These are phyloP conservation scores for Cladorrhinum sp. DNA, from an alignment of 2,329 filamentous ascomycete genomes.

Conservation along the genomic window DNA sequence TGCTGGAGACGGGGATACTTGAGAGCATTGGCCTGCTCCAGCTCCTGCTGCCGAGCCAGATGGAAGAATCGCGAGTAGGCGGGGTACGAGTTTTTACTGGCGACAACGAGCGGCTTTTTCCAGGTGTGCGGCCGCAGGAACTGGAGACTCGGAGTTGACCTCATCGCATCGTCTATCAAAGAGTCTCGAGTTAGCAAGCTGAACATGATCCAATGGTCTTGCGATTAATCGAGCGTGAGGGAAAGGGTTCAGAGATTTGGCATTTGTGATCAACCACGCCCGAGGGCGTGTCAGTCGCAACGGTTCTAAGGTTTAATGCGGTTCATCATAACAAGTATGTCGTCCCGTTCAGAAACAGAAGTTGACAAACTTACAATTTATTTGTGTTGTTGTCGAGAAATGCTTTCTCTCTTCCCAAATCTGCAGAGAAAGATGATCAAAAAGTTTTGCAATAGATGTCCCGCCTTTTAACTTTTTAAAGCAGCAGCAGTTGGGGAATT, in stretches of 20 bases:
- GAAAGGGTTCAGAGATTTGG: slow-evolving; percentile 44
- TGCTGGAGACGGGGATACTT: slow-evolving; percentile 53
- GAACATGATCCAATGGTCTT: not conserved
- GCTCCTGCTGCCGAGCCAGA: slow-evolving; percentile 42
- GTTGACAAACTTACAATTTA: slow-evolving; percentile 21
- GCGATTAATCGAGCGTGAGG: not conserved
- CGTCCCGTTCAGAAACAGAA: not conserved
- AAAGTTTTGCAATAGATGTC: not conserved
- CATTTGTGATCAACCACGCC: slow-evolving; percentile 52
- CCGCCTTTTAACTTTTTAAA: not conserved
- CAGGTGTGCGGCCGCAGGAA: slow-evolving; percentile 57
- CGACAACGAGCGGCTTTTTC: slow-evolving; percentile 30
- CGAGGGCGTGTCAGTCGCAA: slow-evolving; percentile 53
- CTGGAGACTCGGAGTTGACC: slow-evolving; percentile 39
- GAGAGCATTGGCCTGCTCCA: slow-evolving; percentile 48
- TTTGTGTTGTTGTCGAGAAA: not conserved
- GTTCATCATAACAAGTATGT: slow-evolving; percentile 44
- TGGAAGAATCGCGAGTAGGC: slow-evolving; percentile 51
- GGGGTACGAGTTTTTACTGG: slow-evolving; percentile 30
- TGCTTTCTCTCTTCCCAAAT: not conserved
- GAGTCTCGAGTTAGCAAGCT: slow-evolving; percentile 20
- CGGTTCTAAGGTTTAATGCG: slow-evolving; percentile 53
- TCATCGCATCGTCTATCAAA: slow-evolving; percentile 40
- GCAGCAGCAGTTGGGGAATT: not conserved
- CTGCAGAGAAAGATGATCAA: not conserved